Evolutionary conservation across 768 basidiomycete species (phyloP).

Genomic region (Cubamyces lactineus): DNA sequence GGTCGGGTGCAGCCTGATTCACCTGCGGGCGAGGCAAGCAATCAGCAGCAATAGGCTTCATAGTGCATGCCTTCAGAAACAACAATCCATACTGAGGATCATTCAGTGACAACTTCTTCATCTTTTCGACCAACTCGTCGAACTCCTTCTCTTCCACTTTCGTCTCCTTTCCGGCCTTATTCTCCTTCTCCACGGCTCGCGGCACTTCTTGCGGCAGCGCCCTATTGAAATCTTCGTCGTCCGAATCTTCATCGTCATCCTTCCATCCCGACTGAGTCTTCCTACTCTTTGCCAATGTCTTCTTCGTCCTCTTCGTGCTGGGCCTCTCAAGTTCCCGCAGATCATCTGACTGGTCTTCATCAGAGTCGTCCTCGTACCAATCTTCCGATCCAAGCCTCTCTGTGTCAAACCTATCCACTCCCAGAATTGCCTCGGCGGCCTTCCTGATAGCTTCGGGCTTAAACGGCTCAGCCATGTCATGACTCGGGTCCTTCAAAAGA

Average conservation of each 20-base stretch:
- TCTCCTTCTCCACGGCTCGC: too few relatives aligned
- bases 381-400: conserved; percentile 3
- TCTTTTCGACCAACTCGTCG: background rate
- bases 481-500: conserved; percentile 12
- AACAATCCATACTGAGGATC: conserved; percentile 6
- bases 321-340: too few relatives aligned
- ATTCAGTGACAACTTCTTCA: conserved; percentile 3
- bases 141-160: too few relatives aligned
- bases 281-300: background rate
- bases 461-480: conserved; percentile 16
- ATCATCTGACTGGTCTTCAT: background rate
- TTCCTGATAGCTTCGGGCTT: background rate
- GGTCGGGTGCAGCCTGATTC: background rate
- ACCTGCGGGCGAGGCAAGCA: too few relatives aligned
- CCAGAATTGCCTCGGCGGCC: conserved; percentile 11
- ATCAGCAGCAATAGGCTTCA: background rate
- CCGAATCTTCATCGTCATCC: background rate
- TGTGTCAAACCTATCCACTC: conserved; percentile 17
- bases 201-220: background rate
- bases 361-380: background rate
- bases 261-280: background rate
- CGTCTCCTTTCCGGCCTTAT: too few relatives aligned
- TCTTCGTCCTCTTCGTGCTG: background rate
- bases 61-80: background rate
- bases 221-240: background rate